Conservation (phyloP, 768 basidiomycete species). For the Boletellus ananiceps region DNA sequence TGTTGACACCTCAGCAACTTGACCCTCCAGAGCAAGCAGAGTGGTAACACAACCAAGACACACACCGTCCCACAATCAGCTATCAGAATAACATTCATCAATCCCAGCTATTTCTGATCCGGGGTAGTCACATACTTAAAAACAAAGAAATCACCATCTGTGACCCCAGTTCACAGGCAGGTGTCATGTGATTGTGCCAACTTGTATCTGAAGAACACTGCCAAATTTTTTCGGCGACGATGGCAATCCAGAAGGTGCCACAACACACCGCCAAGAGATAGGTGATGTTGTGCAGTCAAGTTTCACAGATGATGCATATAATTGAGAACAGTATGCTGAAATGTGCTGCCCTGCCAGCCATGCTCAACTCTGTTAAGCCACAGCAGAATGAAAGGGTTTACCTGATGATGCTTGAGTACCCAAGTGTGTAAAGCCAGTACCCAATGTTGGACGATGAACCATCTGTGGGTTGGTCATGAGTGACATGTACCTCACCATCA, state of each 20-base stretch:
- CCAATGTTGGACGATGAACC: neutral
- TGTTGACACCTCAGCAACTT: slow-evolving; percentile 11
- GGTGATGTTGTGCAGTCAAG: neutral
- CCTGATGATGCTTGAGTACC: slow-evolving; percentile 3
- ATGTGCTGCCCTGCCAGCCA: neutral
- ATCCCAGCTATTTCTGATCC: neutral
- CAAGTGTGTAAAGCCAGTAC: slow-evolving; percentile 6
- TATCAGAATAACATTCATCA: neutral
- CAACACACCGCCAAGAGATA: neutral
- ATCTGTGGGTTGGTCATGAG: neutral
- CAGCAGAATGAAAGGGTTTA: neutral
- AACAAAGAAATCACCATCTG: slow-evolving; percentile 3
- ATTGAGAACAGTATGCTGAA: slow-evolving; percentile 17
- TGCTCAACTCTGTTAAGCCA: neutral
- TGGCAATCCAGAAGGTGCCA: neutral
- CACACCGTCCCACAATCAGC: slow-evolving; percentile 5
- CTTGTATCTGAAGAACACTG: slow-evolving; percentile 1
- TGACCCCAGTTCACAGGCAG: neutral
- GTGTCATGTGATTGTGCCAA: neutral
- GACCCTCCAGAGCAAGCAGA: slow-evolving; percentile 15
- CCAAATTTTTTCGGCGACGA: slow-evolving; percentile 5
- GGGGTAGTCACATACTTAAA: neutral
- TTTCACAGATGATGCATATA: slow-evolving; percentile 7
- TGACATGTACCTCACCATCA: neutral
- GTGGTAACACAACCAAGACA: slow-evolving; percentile 14